Base-by-base conservation (phyloP, 495 filamentous ascomycete genomes). In the Astrocystis sublimbata region DNA sequence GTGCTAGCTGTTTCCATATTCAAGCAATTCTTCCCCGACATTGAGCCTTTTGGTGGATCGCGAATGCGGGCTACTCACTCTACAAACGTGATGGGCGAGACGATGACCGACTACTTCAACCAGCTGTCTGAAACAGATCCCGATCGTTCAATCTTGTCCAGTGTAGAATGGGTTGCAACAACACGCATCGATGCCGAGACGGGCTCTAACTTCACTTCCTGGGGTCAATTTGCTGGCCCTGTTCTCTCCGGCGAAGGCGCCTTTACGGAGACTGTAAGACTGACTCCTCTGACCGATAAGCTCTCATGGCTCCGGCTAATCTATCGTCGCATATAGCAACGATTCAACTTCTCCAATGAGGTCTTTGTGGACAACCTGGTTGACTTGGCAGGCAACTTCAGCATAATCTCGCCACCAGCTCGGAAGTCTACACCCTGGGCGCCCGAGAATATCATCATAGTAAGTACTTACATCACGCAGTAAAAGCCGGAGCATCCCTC, bases 151-250 rank as follows among this genome's bases (percentile, higher is more conserved):
- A 52, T 65, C 6, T 40, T 75, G 8, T 61, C 68, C 24, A 66
- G 55, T 0, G 67, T 68, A 57, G 77, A 78, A 45, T 85, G 78
- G 77, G 70, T 81, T 23, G 70, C 77, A 30, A 64, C 75, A 1
- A 62, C 71, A 50, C 70, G 71, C 33, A 47, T 84, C 17, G 79
- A 82, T 57, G 78, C 79, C 26, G 70, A 64, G 0, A 83, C 80
- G 0, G 71, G 70, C 13, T 52, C 61, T 19, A 76, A 75, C 43
- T 88, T 85, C 69, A 67, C 68, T 6, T 82, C 79, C 3, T 88
- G 83, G 85, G 64, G 70, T 6, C 80, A 87, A 38, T 76, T 82
- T 43, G 84, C 76, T 62, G 83, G 83, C 0, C 81, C 46, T 15
- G 26, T 49, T n/a, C 6, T 30, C 26, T 30, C 46, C 6, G 30